Conservation (phyloP, 164 flowering plant species). For the Umbilicus rupestris region DNA sequence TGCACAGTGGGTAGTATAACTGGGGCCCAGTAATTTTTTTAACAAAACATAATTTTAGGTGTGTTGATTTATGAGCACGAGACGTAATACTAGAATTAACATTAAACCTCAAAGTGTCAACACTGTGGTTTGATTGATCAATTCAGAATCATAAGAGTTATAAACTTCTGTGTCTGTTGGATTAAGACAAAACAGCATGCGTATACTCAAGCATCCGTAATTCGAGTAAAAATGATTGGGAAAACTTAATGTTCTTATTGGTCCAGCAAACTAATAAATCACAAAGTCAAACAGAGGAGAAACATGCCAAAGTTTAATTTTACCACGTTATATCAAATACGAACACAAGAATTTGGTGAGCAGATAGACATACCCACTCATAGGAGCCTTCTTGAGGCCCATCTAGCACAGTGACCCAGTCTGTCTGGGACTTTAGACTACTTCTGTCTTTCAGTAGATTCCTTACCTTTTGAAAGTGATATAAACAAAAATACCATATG, state of each 20-base stretch:
- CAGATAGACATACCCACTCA: slow-evolving; percentile 67
- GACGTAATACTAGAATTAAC: no score
- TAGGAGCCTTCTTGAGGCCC: slow-evolving; percentile 93
- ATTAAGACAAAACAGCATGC: neutral
- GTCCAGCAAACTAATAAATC: neutral
- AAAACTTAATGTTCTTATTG: neutral
- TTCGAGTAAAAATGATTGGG: neutral
- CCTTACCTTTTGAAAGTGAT: slow-evolving; percentile 42
- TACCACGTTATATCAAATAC: neutral
- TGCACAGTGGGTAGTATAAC: neutral
- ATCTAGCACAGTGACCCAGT: slow-evolving; percentile 76
- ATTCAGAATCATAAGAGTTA: neutral
- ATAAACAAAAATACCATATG: slow-evolving; percentile 7
- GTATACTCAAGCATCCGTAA: no score
- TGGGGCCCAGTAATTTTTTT: neutral
- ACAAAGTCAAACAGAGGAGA: neutral
- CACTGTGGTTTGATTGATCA: neutral
- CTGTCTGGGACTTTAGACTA: slow-evolving; percentile 42
- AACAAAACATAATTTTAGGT: neutral
- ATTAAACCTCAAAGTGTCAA: neutral
- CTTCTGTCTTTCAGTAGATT: slow-evolving; percentile 56
- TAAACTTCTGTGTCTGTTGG: neutral
- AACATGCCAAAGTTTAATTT: neutral
- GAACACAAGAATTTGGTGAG: slow-evolving; percentile 2
- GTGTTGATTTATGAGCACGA: neutral